Percentiles rank a stretch among this genome's conserved stretches.
These are phyloP conservation scores for Serendipita sp. DNA, from an alignment of 768 basidiomycete genomes.

Conservation along the genomic window DNA sequence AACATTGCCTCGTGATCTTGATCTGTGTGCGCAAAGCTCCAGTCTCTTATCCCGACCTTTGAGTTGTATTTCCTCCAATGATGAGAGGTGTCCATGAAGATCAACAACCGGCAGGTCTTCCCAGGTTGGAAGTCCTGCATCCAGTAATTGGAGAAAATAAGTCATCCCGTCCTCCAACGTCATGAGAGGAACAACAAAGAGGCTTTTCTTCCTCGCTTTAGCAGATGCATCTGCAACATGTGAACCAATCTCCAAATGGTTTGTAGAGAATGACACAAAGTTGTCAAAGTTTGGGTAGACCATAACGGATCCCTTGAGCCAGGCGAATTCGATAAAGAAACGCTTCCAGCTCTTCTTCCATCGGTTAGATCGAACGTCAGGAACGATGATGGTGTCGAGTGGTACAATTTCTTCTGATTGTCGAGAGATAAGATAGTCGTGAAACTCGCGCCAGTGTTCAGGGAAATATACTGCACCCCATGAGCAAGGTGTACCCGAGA, in stretches of 20 bases:
- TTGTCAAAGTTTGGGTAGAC: slow-evolving; percentile 70
- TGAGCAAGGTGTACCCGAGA: slow-evolving; percentile 77
- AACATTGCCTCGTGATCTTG: not conserved
- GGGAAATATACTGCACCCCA: slow-evolving; percentile 91
- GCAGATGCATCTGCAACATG: slow-evolving; percentile 49
- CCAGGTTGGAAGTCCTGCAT: slow-evolving; percentile 34
- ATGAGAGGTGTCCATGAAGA: slow-evolving; percentile 35
- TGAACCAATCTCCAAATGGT: slow-evolving; percentile 71
- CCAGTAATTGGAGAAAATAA: slow-evolving; percentile 45
- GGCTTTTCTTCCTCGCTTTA: slow-evolving; percentile 36
- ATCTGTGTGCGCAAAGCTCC: not conserved
- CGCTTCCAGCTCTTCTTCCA: slow-evolving; percentile 82
- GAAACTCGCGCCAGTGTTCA: slow-evolving; percentile 76
- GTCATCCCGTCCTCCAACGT: slow-evolving; percentile 21
- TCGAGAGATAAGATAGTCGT: slow-evolving; percentile 55
- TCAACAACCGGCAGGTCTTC: slow-evolving; percentile 50
- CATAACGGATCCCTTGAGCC: slow-evolving; percentile 72
- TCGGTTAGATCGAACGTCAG: slow-evolving; percentile 57
- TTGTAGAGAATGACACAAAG: slow-evolving; percentile 70
- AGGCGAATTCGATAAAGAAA: slow-evolving; percentile 75
- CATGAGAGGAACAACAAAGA: slow-evolving; percentile 63
- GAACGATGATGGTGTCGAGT: slow-evolving; percentile 38
- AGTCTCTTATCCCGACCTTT: slow-evolving; percentile 14
- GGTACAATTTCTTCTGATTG: slow-evolving; percentile 35
- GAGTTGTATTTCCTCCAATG: slow-evolving; percentile 21